These are phyloP conservation scores for Murraya paniculata DNA, from an alignment of 345 rosid species.

Conservation along the genomic window DNA sequence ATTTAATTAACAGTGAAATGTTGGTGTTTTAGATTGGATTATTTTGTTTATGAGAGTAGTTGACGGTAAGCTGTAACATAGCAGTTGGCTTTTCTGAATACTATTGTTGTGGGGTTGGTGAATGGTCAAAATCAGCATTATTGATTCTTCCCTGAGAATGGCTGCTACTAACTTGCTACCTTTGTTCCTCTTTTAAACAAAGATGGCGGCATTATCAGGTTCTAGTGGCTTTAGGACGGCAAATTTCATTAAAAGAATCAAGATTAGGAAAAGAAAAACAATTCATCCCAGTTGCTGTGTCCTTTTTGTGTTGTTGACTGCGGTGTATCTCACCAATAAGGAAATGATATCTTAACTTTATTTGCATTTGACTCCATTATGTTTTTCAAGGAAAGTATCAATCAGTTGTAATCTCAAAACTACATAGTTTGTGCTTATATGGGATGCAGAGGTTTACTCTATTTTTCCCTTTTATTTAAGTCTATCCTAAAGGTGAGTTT, in stretches of 20 bases:
- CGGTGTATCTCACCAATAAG: constrained; percentile 6
- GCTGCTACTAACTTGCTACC: not conserved
- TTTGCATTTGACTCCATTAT: not conserved
- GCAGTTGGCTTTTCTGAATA: constrained; percentile 19
- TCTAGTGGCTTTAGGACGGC: constrained; percentile 6
- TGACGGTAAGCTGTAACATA: constrained; percentile 16
- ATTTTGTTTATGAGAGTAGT: constrained; percentile 5
- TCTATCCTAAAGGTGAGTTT: not conserved
- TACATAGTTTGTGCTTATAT: not conserved
- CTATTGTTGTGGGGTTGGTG: constrained; percentile 27
- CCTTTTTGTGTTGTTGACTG: constrained; percentile 20
- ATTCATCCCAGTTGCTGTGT: constrained; percentile 16
- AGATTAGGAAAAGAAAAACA: not conserved
- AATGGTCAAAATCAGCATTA: constrained; percentile 26
- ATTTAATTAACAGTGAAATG: not conserved
- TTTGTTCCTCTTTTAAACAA: not conserved
- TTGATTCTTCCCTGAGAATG: constrained; percentile 23
- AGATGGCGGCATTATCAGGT: not conserved
- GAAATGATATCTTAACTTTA: not conserved
- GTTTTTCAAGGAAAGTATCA: not conserved
- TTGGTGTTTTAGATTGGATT: not conserved
- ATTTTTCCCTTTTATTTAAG: not conserved
- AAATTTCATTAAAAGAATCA: not conserved
- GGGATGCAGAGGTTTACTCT: not conserved
- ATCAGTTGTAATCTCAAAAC: not conserved